Conservation (phyloP, 176 grass and related monocot genomes). For the Ensete ventricosum region DNA sequence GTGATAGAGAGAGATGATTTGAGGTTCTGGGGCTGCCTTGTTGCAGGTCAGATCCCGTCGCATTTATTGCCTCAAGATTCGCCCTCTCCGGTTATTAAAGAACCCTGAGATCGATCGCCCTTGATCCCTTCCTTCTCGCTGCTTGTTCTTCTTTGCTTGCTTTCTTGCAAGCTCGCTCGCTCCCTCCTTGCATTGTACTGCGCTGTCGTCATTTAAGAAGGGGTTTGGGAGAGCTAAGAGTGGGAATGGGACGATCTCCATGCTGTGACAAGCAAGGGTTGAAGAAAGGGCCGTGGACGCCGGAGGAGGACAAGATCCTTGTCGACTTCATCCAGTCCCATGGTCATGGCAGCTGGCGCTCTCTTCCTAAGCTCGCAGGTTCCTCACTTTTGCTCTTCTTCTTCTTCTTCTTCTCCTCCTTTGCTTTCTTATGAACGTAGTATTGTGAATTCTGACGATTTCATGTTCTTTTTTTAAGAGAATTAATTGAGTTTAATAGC, state of each 20-base stretch:
- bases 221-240: neutral
- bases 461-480: no score
- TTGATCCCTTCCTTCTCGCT: neutral
- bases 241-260: conserved; percentile 71
- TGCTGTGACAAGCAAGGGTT: conserved; percentile 91
- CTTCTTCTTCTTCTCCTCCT: neutral
- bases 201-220: neutral
- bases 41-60: conserved; percentile 5
- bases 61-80: conserved; percentile 1
- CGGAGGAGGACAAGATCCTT: conserved; percentile 94
- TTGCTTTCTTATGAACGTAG: no score
- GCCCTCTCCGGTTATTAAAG: neutral
- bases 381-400: neutral
- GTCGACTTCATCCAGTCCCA: conserved; percentile 71
- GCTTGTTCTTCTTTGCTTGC: neutral
- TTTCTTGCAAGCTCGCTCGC: no score
- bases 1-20: neutral
- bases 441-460: no score
- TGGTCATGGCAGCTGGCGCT: conserved; percentile 78
- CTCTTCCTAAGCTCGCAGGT: conserved; percentile 92
- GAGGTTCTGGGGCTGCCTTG: neutral
- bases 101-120: neutral
- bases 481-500: no score
- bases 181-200: no score
- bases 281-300: conserved; percentile 93